Percentiles rank a stretch among this genome's conserved stretches.
Conservation (phyloP, 805 yeast species). For the Starmerella tilneyi region DNA sequence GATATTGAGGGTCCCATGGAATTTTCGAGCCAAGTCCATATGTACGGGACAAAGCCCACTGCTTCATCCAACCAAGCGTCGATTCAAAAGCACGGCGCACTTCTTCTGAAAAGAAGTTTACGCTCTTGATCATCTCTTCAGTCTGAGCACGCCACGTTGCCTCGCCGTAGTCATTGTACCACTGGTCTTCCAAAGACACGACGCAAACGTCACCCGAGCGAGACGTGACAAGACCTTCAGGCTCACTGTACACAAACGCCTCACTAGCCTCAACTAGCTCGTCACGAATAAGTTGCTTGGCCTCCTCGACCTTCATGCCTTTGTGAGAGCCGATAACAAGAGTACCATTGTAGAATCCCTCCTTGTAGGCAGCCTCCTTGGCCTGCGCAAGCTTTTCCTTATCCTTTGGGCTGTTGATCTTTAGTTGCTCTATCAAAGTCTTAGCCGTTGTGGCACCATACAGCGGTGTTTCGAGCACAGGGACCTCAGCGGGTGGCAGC, state of each 20-base stretch:
- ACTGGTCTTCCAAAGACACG: slow-evolving; percentile 95
- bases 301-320: slow-evolving; percentile 84
- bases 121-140: slow-evolving; percentile 58
- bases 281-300: slow-evolving; percentile 75
- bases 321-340: slow-evolving; percentile 70
- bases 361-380: slow-evolving; percentile 90
- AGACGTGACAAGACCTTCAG: slow-evolving; percentile 79
- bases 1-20: slow-evolving; percentile 93
- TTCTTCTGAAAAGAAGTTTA: slow-evolving; percentile 75
- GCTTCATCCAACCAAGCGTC: slow-evolving; percentile 89
- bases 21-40: slow-evolving; percentile 90
- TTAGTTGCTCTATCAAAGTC: slow-evolving; percentile 67
- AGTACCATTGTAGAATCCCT: slow-evolving; percentile 85
- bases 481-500: slow-evolving; percentile 44
- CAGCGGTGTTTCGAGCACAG: slow-evolving; percentile 62
- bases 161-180: slow-evolving; percentile 98
- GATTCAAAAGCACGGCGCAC: slow-evolving; percentile 87
- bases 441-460: slow-evolving; percentile 88
- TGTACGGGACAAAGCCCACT: slow-evolving; percentile 97
- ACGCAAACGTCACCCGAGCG: slow-evolving; percentile 96
- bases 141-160: slow-evolving; percentile 76
- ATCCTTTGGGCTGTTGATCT: slow-evolving; percentile 93
- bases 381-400: slow-evolving; percentile 77
- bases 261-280: slow-evolving; percentile 67
- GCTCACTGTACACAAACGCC: slow-evolving; percentile 89